Conservation (phyloP, 257 asterid genomes). For the Fraxinus americana region DNA sequence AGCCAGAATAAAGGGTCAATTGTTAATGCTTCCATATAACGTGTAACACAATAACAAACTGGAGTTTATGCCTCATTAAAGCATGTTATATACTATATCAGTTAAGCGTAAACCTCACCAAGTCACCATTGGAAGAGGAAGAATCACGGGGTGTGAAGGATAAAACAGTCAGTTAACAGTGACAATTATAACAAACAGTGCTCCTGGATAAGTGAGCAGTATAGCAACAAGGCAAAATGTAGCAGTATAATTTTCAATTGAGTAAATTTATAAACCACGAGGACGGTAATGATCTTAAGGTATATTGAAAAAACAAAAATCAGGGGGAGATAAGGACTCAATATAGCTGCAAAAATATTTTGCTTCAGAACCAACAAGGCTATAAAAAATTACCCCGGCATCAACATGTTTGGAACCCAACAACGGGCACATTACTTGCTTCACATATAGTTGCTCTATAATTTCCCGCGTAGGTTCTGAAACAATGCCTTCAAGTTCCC, state of each 20-base stretch:
- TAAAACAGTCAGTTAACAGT: background rate
- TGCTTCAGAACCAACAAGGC: conserved; percentile 13
- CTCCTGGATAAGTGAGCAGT: conserved; percentile 15
- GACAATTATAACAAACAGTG: background rate
- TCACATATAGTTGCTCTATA: conserved; percentile 68
- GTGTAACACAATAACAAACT: conserved; percentile 13
- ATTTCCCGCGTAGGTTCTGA: conserved; percentile 75
- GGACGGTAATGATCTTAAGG: background rate
- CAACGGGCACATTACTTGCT: conserved; percentile 73
- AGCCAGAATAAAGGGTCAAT: conserved; percentile 2
- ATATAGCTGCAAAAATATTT: background rate
- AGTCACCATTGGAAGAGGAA: conserved; percentile 9
- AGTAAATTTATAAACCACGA: conserved; percentile 12
- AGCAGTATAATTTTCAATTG: background rate
- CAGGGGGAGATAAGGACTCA: background rate
- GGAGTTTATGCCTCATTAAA: conserved; percentile 5
- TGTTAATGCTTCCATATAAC: background rate
- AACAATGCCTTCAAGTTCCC: conserved; percentile 55
- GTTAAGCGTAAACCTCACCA: background rate
- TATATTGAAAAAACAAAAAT: background rate
- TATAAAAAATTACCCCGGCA: conserved; percentile 68
- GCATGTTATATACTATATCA: conserved; percentile 7
- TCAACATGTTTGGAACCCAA: conserved; percentile 88
- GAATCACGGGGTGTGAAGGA: background rate
- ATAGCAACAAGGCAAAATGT: conserved; percentile 15